Base-by-base conservation (phyloP, 2,329 filamentous ascomycete genomes). In the Alternaria solani region DNA sequence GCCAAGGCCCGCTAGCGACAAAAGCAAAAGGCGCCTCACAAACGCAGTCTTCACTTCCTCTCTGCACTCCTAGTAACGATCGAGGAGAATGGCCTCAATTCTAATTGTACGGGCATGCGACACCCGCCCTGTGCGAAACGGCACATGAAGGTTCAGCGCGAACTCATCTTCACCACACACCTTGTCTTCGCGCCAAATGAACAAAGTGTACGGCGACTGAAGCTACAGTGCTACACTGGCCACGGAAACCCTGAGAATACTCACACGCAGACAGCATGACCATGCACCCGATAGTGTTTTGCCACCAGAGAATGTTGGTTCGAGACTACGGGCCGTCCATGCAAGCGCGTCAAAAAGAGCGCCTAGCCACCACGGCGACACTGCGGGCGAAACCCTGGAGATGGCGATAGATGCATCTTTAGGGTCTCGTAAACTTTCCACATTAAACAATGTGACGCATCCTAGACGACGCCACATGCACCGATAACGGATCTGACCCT, bases 1-100 rank as follows among this genome's bases (percentile, higher is more conserved):
- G 62, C 62, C 62, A 64, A 64, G 62, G 36, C 23, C 42, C 54
- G 44, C 62, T 64, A 64, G 51, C 18, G 51, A 52, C 61, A 36
- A 46, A 59, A 55, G 44, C 48, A 46, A 55, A 52, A 57, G 14
- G 20, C 32, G 44, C 28, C 44, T 49, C 36, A 20, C 20, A 41
- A 41, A 36, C 25, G 4, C 14, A 28, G 25, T 23, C 36, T 32
- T 25, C 11, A 44, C 44, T 54, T 51, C 28, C 14, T 12, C 16
- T 46, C 18, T 16, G 39, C n/a, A 41, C 23, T 32, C 36, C 23
- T 18, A 23, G 6, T 32, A 26, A 7, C 11, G 5, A 26, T 16
- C 23, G 38, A 38, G n/a, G 25, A 4, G 4, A 26, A 44, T 4
- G 4, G n/a, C 32, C 26, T 20, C 46, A 26, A 16, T 49, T 49